Base-by-base conservation (phyloP, 768 basidiomycete genomes). In the Lactarius sp. region DNA sequence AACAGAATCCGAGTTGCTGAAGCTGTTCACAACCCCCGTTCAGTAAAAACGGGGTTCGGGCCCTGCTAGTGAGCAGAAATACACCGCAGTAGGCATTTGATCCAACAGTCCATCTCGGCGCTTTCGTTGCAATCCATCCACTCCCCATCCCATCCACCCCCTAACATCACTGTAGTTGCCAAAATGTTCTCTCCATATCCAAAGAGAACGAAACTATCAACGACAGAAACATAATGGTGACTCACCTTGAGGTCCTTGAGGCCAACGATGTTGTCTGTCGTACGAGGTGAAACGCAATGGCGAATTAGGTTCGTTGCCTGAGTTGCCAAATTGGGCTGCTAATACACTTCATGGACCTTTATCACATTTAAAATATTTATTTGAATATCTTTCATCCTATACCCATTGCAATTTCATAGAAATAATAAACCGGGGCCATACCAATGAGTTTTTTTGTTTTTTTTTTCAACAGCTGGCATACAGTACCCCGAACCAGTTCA, bases 241-340 rank as follows among this genome's bases (percentile, higher is more conserved):
- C 64, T 65, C 39, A 60, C 64, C 59, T 60, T 56, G 9, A 34
- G 31, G 20, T 49, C 20, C 54, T 44, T 41, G 18, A 39, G 13
- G 37, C 37, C 44, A 20, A 53, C 44, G 3, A 49, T 16, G 9
- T 39, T 62, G 53, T 8, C 13, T 51, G 44, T 59, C 10, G 16
- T 34, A 20, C 14, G 18, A 20, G 39, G 34, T 18, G 47, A 49
- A 41, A 55, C 20, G 22, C 14, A 27, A 31, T 6, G 10, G n/a
- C 16, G 33, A 34, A 60, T 60, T 56, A 65, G 49, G 64, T 65
- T 65, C 51, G 52, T 33, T 44, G 37, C n/a, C 39, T 12, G 13
- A 41, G 31, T 44, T 51, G 44, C 57, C 62, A 12, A 59, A 59
- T 64, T 39, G 2, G 52, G 37, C 6, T 55, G 16, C 10, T 13